These are phyloP conservation scores for Leccinum disarticulatum DNA, from an alignment of 768 basidiomycete species.

Conservation along the genomic window DNA sequence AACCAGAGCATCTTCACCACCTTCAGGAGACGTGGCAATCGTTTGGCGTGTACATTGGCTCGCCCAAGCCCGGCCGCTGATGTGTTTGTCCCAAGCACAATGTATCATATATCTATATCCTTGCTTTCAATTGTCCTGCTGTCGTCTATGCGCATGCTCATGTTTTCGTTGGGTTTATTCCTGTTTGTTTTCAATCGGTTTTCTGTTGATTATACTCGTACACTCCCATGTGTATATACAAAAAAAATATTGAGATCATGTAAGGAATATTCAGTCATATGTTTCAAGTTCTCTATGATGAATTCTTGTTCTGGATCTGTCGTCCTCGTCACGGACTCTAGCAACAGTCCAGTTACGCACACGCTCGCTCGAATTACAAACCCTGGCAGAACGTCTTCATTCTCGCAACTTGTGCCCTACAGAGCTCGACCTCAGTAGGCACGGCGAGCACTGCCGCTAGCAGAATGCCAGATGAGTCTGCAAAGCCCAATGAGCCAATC, in stretches of 20 bases:
- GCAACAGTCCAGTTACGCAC: neutral
- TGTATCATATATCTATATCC: neutral
- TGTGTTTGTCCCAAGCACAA: neutral
- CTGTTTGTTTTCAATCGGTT: neutral
- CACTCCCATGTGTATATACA: neutral
- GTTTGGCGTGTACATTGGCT: slow-evolving; percentile 58
- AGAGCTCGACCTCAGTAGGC: slow-evolving; percentile 67
- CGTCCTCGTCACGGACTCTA: neutral
- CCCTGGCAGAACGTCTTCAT: slow-evolving; percentile 72
- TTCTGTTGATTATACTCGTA: neutral
- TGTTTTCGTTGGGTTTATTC: neutral
- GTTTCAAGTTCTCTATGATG: neutral
- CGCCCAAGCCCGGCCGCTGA: slow-evolving; percentile 8
- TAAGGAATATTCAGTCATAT: neutral
- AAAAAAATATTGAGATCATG: slow-evolving; percentile 1
- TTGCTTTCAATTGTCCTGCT: neutral
- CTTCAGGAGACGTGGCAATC: slow-evolving; percentile 65
- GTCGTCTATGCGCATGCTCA: neutral
- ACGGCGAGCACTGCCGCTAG: slow-evolving; percentile 41
- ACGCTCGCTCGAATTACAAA: slow-evolving; percentile 36
- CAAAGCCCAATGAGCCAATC: slow-evolving; percentile 87
- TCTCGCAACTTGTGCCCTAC: slow-evolving; percentile 64
- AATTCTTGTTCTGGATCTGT: neutral
- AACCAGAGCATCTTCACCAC: slow-evolving; percentile 19
- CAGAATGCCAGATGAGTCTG: slow-evolving; percentile 74